Evolutionary conservation across 768 basidiomycete genomes (phyloP), one percentile per base, ranked within the genome.

Genomic region (Trametes cingulata): DNA sequence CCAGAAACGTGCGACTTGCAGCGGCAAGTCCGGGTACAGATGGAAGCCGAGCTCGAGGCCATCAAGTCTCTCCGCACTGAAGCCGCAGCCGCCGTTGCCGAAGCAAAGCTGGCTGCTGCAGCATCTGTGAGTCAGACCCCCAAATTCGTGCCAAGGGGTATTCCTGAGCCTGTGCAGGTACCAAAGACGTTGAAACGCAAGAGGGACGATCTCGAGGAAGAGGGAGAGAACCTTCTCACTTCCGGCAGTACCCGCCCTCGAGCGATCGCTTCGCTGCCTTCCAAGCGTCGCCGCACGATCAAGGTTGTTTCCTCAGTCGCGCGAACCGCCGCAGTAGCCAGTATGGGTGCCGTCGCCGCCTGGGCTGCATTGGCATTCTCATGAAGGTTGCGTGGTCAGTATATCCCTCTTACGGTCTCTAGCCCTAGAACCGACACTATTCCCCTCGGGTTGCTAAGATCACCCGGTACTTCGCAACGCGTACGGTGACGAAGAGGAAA

Each of bases 291-390:
- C 13, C 46, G 50, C 6, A 74, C 76, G 1, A 74, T 79, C 62
- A 78, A 73, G 45, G 69, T 82, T 22, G 79, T 74, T 19, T 68
- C 73, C 33, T 74, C 77, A 5, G 73, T 84, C 36, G 79, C 76
- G 39, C 83, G 83, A 46, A 89, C 88, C 6, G 82, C 84, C 7
- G 81, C 85, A 3, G 84, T 82, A 17, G 80, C 86, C 33, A 80
- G 82, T 0, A 72, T 91, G 40, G 89, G 89, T 24, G 89, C 87
- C 14, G 84, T 85, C 13, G 85, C 83, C 3, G 80, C 88, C 2
- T 91, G 89, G 89, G 82, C 85, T 17, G 87, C 86, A 24, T 72
- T 91, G 58, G 89, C 89, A 0, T 91, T 85, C 71, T 77, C 75
- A 61, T 87, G 67, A 79, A 39, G 22, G 42, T n/a, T n/a, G n/a